Conservation (phyloP, 2,329 filamentous ascomycete species). For the Fusarium tricinctum region DNA sequence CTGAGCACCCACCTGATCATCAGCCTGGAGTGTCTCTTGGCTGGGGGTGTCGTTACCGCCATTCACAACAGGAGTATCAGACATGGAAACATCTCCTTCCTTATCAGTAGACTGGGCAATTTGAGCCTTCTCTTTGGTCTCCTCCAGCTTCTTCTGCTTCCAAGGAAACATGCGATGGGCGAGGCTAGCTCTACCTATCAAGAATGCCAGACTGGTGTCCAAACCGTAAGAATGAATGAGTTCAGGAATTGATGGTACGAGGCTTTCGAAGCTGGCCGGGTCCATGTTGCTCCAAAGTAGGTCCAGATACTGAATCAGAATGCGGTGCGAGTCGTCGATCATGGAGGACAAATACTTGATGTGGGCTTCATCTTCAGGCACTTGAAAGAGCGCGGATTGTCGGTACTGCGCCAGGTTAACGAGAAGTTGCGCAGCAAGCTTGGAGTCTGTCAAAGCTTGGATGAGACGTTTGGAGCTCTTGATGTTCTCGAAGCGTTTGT, state of each 20-base stretch:
- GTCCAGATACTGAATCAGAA: constrained; percentile 90
- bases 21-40: constrained; percentile 46
- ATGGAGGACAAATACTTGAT: constrained; percentile 91
- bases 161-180: constrained; percentile 71
- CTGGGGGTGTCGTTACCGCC: constrained; percentile 47
- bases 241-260: constrained; percentile 80
- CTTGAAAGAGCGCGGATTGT: constrained; percentile 84
- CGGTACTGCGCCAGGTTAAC: constrained; percentile 92
- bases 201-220: constrained; percentile 84
- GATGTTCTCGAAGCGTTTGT: constrained; percentile 82
- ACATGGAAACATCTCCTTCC: constrained; percentile 72
- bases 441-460: constrained; percentile 81
- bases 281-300: constrained; percentile 85
- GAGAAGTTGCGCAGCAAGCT: constrained; percentile 85
- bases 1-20: constrained; percentile 53
- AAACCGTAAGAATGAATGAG: constrained; percentile 85
- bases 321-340: constrained; percentile 89
- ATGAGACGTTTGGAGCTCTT: constrained; percentile 84
- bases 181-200: constrained; percentile 82
- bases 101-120: constrained; percentile 57
- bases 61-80: constrained; percentile 53
- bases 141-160: constrained; percentile 55
- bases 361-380: constrained; percentile 79
- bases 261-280: constrained; percentile 79
- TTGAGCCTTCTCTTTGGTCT: constrained; percentile 49